Percentiles rank a stretch among this genome's conserved stretches.
These are phyloP conservation scores for Gracilaria caudata DNA, from an alignment of 23 red algal species.

Conservation along the genomic window DNA sequence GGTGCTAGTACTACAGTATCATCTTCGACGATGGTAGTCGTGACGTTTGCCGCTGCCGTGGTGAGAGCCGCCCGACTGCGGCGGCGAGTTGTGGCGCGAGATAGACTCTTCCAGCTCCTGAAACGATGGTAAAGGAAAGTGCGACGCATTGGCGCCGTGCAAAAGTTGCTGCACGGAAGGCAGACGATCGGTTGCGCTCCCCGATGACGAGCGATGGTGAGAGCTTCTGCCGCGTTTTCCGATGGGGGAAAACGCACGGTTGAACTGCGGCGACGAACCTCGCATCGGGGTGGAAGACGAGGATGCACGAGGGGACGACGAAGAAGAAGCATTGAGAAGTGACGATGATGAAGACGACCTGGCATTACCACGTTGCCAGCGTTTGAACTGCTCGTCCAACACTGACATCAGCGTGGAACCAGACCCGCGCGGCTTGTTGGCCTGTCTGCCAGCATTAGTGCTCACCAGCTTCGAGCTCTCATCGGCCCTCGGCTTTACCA, in stretches of 20 bases:
- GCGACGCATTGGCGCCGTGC: not conserved
- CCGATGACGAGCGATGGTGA: not conserved
- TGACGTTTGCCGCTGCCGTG: not conserved
- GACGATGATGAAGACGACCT: not conserved
- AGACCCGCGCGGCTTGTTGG: constrained; percentile 1
- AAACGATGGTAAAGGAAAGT: constrained; percentile 11
- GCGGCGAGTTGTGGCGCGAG: not conserved
- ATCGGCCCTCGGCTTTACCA: constrained; percentile 38
- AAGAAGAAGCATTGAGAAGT: no score
- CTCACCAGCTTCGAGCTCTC: constrained; percentile 67
- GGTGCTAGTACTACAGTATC: no score
- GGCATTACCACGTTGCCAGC: constrained; percentile 1
- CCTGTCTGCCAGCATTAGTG: constrained; percentile 55
- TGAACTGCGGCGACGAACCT: not conserved
- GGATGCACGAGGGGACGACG: no score
- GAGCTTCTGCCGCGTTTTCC: not conserved
- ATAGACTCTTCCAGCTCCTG: constrained; percentile 11
- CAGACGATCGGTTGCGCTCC: not conserved
- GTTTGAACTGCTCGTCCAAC: constrained; percentile 35
- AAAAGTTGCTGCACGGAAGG: constrained; percentile 8
- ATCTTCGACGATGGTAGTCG: not conserved
- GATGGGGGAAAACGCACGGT: not conserved
- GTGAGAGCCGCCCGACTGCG: not conserved
- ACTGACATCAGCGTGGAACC: constrained; percentile 52
- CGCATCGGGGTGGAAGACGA: not conserved